Conservation (phyloP, 805 yeast genomes). For the Ogataea corticis region DNA sequence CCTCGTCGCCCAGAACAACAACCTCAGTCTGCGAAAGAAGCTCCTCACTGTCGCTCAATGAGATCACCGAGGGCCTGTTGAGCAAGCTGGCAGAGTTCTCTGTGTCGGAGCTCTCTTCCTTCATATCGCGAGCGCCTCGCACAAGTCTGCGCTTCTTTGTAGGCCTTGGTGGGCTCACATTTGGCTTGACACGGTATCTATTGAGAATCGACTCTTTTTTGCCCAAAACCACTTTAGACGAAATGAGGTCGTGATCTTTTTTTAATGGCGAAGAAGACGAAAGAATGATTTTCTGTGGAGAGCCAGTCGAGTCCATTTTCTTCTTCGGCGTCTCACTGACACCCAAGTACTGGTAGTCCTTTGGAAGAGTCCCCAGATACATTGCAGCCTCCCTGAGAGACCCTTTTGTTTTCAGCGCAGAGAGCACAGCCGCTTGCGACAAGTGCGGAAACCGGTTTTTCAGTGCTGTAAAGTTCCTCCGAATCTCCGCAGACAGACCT, state of each 20-base stretch:
- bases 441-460: slow-evolving; percentile 36
- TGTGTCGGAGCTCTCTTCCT: background rate
- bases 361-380: slow-evolving; percentile 28
- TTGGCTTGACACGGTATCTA: slow-evolving; percentile 21
- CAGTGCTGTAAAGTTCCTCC: slow-evolving; percentile 32
- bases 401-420: slow-evolving; percentile 33
- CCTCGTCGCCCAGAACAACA: slow-evolving; percentile 16
- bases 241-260: slow-evolving; percentile 24
- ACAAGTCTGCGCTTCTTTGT: slow-evolving; percentile 32
- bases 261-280: slow-evolving; percentile 22
- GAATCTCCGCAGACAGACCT: slow-evolving; percentile 25
- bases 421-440: slow-evolving; percentile 31
- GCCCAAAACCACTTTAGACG: slow-evolving; percentile 31
- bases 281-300: slow-evolving; percentile 16
- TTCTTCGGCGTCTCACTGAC: background rate
- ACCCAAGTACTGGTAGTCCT: slow-evolving; percentile 7
- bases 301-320: slow-evolving; percentile 14
- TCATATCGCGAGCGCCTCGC: slow-evolving; percentile 33
- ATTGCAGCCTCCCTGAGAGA: slow-evolving; percentile 34
- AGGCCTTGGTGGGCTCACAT: slow-evolving; percentile 11
- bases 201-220: slow-evolving; percentile 23
- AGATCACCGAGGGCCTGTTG: slow-evolving; percentile 20
- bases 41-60: slow-evolving; percentile 22
- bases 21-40: slow-evolving; percentile 14
- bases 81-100: slow-evolving; percentile 4